Conservation (phyloP, 352 stramenopile genomes). For the Plasmopara halstedii region DNA sequence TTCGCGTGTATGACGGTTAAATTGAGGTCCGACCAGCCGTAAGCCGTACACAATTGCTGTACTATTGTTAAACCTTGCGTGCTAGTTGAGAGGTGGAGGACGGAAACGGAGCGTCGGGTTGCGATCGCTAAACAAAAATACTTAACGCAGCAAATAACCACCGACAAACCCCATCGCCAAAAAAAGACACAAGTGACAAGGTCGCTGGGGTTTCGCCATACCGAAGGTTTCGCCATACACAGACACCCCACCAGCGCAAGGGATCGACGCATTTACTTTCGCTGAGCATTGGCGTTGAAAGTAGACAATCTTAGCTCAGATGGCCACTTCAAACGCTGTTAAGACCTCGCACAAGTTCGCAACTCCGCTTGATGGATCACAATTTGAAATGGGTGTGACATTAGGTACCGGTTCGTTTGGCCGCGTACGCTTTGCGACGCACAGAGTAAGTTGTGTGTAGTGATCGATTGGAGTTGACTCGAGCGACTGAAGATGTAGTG, state of each 20-base stretch:
- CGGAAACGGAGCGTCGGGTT: constrained; percentile 12
- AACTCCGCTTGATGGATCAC: constrained; percentile 53
- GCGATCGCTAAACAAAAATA: constrained; percentile 17
- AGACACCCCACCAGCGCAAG: constrained; percentile 1
- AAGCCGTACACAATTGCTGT: neutral
- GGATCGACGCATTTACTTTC: constrained; percentile 21
- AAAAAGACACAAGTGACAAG: constrained; percentile 24
- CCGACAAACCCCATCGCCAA: constrained; percentile 17
- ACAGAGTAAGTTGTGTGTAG: constrained; percentile 67
- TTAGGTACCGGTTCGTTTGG: constrained; percentile 96
- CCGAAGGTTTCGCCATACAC: constrained; percentile 15
- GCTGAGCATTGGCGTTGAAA: constrained; percentile 7
- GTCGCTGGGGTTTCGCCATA: constrained; percentile 20
- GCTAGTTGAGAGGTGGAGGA: constrained; percentile 13
- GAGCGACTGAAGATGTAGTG: neutral
- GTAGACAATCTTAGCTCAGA: constrained; percentile 4
- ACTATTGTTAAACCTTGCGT: constrained; percentile 18
- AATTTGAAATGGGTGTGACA: constrained; percentile 95
- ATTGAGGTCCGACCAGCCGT: constrained; percentile 6
- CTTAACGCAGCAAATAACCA: constrained; percentile 13
- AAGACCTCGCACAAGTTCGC: constrained; percentile 55
- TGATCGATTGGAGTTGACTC: neutral
- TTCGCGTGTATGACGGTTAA: constrained; percentile 17
- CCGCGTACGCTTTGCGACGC: constrained; percentile 93
- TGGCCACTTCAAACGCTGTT: constrained; percentile 18